Base-by-base conservation (phyloP, 169 alveolate genomes). In the Perkinsus chesapeaki region DNA sequence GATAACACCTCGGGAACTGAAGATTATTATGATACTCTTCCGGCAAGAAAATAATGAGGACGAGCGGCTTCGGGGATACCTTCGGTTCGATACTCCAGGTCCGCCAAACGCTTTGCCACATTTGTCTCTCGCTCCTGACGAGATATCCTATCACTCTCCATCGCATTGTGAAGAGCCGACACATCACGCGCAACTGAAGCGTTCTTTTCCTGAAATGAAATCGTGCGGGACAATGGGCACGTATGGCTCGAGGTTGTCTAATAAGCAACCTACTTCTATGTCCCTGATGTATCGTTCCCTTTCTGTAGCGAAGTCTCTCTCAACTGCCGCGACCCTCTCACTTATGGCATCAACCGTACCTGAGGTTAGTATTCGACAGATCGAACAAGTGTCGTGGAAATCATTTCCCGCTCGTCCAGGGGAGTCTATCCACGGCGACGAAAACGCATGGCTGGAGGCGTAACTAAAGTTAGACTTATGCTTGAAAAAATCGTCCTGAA, bases 71-170 rank as follows among this genome's bases (percentile, higher is more conserved):
- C 16, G 60, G 60, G 16, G 60, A 5, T 43, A 43, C 60, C 60
- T 43, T 43, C 60, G 60, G 60, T 43, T 9, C 60, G 60, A 16
- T 43, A 43, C 16, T 43, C 60, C 16, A 43, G 60, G 16, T 43
- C 60, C 16, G 60, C 60, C 60, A 43, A 16, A 9, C 96, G 23
- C 91, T 94, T 94, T 36, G 93, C 94, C 3, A 94, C 91, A 92
- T 37, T 92, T 31, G 93, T 48, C 91, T 94, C 96, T 27, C 96
- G 20, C 39, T 94, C 96, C 39, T 82, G 93, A 36, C 96, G 39
- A 34, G 60, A 0, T 38, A 19, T 34, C 38, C 92, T 93, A 38
- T 94, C 96, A 39, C 39, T 37, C 36, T 94, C 96, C 39, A 93
- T 72, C 12, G 95, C 92, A 38, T 92, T 92, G 94, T 94, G 94